These are phyloP conservation scores for Zygosaccharomyces sapae DNA, from an alignment of 1,139 yeast genomes.

Conservation along the genomic window DNA sequence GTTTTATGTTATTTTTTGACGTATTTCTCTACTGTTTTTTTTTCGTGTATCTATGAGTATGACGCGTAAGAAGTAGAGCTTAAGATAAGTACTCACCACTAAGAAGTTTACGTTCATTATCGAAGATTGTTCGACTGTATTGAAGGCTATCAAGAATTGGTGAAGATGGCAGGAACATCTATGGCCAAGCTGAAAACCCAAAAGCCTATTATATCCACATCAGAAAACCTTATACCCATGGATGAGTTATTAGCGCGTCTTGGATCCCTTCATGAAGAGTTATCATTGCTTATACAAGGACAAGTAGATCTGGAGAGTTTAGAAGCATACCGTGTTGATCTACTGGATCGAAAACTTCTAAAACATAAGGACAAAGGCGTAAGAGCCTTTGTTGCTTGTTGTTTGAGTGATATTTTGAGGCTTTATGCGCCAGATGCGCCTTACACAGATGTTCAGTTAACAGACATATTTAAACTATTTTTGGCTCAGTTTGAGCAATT, in stretches of 20 bases:
- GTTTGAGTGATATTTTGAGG: slow-evolving; percentile 71
- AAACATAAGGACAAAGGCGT: slow-evolving; percentile 65
- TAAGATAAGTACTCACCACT: not conserved
- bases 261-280: slow-evolving; percentile 52
- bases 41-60: not conserved
- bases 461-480: slow-evolving; percentile 59
- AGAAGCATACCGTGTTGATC: slow-evolving; percentile 46
- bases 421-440: slow-evolving; percentile 92
- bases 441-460: slow-evolving; percentile 58
- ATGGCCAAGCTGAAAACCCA: slow-evolving; percentile 39
- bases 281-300: slow-evolving; percentile 60
- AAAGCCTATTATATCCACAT: slow-evolving; percentile 51
- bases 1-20: not conserved
- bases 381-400: slow-evolving; percentile 67
- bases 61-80: slow-evolving; percentile 1
- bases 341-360: slow-evolving; percentile 56
- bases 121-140: not conserved
- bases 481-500: slow-evolving; percentile 59
- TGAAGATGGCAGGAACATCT: slow-evolving; percentile 15
- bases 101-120: not conserved
- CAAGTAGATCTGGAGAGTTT: slow-evolving; percentile 46
- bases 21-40: not conserved
- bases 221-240: slow-evolving; percentile 51
- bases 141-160: not conserved
- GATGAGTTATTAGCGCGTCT: slow-evolving; percentile 52